Conservation (phyloP, 805 yeast genomes). For the Schwanniomyces vanrijiae region DNA sequence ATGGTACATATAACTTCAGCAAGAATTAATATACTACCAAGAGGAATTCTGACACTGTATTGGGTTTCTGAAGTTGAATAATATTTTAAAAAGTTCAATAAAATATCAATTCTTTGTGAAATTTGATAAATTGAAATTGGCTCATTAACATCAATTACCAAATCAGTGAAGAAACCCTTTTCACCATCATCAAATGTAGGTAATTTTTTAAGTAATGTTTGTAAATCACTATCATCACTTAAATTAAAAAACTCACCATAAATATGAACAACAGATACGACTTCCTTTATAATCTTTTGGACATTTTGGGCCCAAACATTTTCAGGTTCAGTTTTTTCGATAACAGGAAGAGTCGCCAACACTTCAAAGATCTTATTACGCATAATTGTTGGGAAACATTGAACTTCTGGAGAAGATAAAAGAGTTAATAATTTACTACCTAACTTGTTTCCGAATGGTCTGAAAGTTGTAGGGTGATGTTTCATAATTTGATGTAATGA, state of each 20-base stretch:
- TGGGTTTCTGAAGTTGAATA: conserved; percentile 53
- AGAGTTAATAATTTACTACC: conserved; percentile 44
- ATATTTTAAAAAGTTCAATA: conserved; percentile 40
- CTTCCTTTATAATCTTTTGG: conserved; percentile 48
- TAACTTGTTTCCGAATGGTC: conserved; percentile 71
- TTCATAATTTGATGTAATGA: conserved; percentile 42
- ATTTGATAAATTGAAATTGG: conserved; percentile 53
- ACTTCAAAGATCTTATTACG: conserved; percentile 45
- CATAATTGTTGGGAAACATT: conserved; percentile 38
- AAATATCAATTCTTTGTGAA: conserved; percentile 48
- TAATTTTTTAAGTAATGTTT: conserved; percentile 38
- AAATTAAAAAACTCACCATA: conserved; percentile 61
- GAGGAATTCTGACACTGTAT: conserved; percentile 57
- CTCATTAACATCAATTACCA: conserved; percentile 59
- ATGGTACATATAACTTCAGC: conserved; percentile 57
- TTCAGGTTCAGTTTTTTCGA: conserved; percentile 53
- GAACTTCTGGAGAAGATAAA: conserved; percentile 31
- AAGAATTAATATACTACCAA: conserved; percentile 54
- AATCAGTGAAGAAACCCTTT: conserved; percentile 42
- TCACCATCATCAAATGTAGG: conserved; percentile 9
- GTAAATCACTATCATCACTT: conserved; percentile 53
- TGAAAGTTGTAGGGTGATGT: conserved; percentile 73
- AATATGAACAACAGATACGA: conserved; percentile 53
- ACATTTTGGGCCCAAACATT: conserved; percentile 49
- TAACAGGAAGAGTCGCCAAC: conserved; percentile 55